Conservation (phyloP, 2,329 filamentous ascomycete species). For the Colletotrichum chlorophyti region DNA sequence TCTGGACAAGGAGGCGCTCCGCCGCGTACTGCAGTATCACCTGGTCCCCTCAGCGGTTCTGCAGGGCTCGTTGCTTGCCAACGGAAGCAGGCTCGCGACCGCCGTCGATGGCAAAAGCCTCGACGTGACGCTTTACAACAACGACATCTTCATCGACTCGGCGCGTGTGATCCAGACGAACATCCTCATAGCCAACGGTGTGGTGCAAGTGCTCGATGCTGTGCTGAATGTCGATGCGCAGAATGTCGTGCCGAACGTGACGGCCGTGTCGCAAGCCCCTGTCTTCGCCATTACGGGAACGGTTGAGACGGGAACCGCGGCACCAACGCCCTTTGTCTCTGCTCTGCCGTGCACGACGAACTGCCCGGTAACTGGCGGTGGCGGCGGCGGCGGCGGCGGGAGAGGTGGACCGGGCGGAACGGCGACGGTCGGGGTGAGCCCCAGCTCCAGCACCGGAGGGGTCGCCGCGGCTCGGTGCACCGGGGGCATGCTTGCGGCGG, state of each 20-base stretch:
- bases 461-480: slow-evolving; percentile 19
- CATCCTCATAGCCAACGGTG: slow-evolving; percentile 63
- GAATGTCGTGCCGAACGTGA: slow-evolving; percentile 39
- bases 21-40: slow-evolving; percentile 27
- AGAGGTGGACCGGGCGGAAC: neutral
- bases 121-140: slow-evolving; percentile 33
- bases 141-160: slow-evolving; percentile 57
- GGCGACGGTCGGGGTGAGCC: slow-evolving; percentile 11
- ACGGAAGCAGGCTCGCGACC: slow-evolving; percentile 10
- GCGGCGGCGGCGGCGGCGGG: neutral
- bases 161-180: slow-evolving; percentile 58
- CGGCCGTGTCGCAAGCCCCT: slow-evolving; percentile 43
- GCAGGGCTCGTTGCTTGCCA: slow-evolving; percentile 6
- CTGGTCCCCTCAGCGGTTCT: slow-evolving; percentile 16
- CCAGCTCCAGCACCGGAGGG: slow-evolving; percentile 19
- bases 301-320: slow-evolving; percentile 33
- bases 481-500: neutral
- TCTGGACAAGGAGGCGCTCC: slow-evolving; percentile 13
- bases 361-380: slow-evolving; percentile 42
- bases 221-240: slow-evolving; percentile 47
- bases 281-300: slow-evolving; percentile 21
- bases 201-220: slow-evolving; percentile 63
- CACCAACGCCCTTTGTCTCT: slow-evolving; percentile 47
- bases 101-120: slow-evolving; percentile 2
- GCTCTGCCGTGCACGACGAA: slow-evolving; percentile 48